Base-by-base conservation (phyloP, 2,329 filamentous ascomycete species). In the Podosphaera xanthii region DNA sequence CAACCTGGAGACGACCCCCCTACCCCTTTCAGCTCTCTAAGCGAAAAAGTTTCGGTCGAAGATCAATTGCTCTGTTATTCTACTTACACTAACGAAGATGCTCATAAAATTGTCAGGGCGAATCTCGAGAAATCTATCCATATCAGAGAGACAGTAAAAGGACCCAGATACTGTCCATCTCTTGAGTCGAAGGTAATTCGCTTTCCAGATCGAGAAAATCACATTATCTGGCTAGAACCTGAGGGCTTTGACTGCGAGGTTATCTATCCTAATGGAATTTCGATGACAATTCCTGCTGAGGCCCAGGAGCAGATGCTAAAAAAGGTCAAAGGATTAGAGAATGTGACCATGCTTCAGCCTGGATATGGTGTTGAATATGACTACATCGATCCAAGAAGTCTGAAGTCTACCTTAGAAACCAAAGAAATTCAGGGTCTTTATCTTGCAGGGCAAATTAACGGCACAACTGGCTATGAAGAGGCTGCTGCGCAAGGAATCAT, bases 281-380 rank as follows among this genome's bases (percentile, higher is more conserved):
- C 89, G 35, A 97, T 97, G 88, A 98, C 92, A 0, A 83, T 98
- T 2, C 92, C 92, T 0, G 83, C 82, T 0, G 87, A 91, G 60
- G 88, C 86, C 0, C 92, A 98, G 70, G 83, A 87, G 65, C 79
- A 83, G 58, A 81, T 94, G 68, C 75, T 98, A n/a, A 84, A 82
- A 59, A 94, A 88, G 0, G 85, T 98, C 59, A 77, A 74, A n/a
- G 92, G 92, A 0, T 77, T 98, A 1, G 91, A 97, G 68, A 81
- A 90, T 61, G 89, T 89, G 3, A 82, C 76, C 34, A 96, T 98
- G 90, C 78, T 94, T 5, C 91, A 97, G 67, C 85, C 91, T 1
- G 92, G 91, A 7, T 98, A 98, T 67, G 92, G 92, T 6, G 92
- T 98, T 1, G 92, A 98, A 70, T 98, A 98, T 71, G 92, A 97